Evolutionary conservation across 805 yeast genomes (phyloP).

Genomic region (Lipomyces lipofer): DNA sequence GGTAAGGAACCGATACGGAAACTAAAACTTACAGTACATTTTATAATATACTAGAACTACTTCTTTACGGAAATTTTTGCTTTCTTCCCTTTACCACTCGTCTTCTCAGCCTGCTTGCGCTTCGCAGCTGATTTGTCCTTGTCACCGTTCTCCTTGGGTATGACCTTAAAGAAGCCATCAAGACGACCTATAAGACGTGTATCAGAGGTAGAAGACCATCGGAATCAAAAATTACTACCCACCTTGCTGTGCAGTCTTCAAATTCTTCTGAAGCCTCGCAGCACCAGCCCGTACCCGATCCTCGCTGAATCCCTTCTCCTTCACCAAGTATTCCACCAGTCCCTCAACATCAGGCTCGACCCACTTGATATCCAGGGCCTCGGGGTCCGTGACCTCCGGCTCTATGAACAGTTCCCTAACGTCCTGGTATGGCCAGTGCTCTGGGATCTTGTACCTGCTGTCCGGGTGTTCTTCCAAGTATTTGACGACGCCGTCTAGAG

Average conservation of each 20-base stretch:
- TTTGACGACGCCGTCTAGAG: constrained; percentile 70
- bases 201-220: no score
- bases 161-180: constrained; percentile 85
- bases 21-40: no score
- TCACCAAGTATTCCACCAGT: constrained; percentile 76
- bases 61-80: constrained; percentile 22
- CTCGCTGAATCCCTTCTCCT: constrained; percentile 87
- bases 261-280: constrained; percentile 76
- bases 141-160: constrained; percentile 51
- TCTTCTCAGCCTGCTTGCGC: constrained; percentile 38
- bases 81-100: constrained; percentile 24
- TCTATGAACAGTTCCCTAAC: constrained; percentile 80
- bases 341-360: constrained; percentile 83
- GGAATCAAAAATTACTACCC: no score
- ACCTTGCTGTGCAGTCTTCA: constrained; percentile 87
- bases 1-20: no score
- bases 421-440: constrained; percentile 88
- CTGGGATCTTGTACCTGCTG: constrained; percentile 83
- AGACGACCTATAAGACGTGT: no score
- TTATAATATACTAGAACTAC: no score
- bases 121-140: constrained; percentile 37
- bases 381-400: constrained; percentile 74
- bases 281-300: constrained; percentile 89
- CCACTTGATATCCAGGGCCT: constrained; percentile 77
- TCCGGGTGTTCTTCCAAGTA: constrained; percentile 51